These are phyloP conservation scores for Rosellinia necatrix DNA, from an alignment of 2,329 filamentous ascomycete species.

Conservation along the genomic window DNA sequence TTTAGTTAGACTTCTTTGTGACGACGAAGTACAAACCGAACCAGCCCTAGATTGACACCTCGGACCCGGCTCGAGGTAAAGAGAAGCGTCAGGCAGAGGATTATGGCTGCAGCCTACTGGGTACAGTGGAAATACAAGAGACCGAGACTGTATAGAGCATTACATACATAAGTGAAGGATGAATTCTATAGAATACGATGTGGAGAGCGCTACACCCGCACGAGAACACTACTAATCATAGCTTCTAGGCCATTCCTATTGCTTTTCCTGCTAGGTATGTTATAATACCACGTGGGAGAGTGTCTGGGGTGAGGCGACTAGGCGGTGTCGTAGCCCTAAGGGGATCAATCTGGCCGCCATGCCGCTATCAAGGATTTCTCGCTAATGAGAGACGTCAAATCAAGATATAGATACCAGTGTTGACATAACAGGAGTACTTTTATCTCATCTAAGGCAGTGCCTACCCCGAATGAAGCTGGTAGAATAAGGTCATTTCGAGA, in stretches of 20 bases:
- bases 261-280: neutral
- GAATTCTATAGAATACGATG: neutral
- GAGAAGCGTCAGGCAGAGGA: neutral
- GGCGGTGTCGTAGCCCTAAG: neutral
- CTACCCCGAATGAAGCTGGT: too few relatives aligned
- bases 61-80: neutral
- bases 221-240: neutral
- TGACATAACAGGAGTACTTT: too few relatives aligned
- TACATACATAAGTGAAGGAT: neutral
- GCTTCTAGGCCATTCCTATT: neutral
- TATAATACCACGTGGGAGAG: neutral
- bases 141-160: neutral
- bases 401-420: too few relatives aligned
- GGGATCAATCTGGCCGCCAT: neutral
- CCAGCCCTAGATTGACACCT: neutral
- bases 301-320: neutral
- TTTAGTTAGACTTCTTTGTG: constrained; percentile 9
- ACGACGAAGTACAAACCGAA: neutral
- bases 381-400: neutral
- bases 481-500: too few relatives aligned
- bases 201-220: neutral
- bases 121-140: neutral
- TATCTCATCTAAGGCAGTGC: too few relatives aligned
- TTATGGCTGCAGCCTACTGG: neutral
- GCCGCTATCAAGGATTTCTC: neutral